These are phyloP conservation scores for Acacia acuminata DNA, from an alignment of 306 rosid species.

Conservation along the genomic window DNA sequence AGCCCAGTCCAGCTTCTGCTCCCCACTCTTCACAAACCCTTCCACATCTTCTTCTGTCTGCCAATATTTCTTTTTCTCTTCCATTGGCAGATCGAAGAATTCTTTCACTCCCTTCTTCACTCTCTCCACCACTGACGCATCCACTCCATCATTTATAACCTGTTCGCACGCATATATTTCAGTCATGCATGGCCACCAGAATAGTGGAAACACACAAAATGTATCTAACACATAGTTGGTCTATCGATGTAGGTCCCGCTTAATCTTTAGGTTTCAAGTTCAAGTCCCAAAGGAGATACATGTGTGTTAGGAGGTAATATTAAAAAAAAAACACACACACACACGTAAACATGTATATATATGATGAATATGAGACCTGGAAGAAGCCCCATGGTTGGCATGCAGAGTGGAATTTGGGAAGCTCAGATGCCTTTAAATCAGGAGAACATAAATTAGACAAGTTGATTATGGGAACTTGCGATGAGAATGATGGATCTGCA, in stretches of 20 bases:
- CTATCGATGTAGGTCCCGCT: fast-evolving
- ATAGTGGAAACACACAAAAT: neutral
- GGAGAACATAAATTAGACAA: neutral
- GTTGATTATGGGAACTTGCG: neutral
- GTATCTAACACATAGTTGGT: no score
- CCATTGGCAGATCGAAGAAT: neutral
- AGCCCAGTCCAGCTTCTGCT: neutral
- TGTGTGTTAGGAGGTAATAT: no score
- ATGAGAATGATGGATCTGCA: neutral
- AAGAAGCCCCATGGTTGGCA: neutral
- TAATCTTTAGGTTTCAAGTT: no score
- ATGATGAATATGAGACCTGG: neutral
- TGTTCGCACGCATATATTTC: neutral
- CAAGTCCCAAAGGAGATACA: fast-evolving
- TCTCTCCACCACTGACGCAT: neutral
- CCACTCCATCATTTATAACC: neutral
- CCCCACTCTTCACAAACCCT: neutral
- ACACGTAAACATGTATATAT: neutral
- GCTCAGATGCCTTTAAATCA: neutral
- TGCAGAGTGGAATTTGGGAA: neutral
- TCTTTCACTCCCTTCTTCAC: neutral
- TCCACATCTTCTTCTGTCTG: neutral
- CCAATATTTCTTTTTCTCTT: neutral
- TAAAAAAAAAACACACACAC: neutral
- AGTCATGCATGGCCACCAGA: neutral